Evolutionary conservation across 371 early-diverging fungal genomes (phyloP), one percentile per base, ranked within the genome.

Genomic region (Lichtheimia hyalospora): DNA sequence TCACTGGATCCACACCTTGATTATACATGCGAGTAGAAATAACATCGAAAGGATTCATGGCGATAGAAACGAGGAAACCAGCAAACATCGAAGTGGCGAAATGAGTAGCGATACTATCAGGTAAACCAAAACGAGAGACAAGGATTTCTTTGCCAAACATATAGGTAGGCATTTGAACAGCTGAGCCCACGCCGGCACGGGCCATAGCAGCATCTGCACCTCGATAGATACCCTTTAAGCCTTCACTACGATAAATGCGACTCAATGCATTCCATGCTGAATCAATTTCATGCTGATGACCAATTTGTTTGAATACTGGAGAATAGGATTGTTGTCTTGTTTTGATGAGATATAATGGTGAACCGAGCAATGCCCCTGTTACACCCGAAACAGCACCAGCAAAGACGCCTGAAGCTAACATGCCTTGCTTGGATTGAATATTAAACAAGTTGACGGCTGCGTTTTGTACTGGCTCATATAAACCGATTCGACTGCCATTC

Each of bases 41-140:
- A 4, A 97, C 96, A 73, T 97, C 98, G 64, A 96, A 96, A 16
- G 98, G 97, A 63, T 97, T 97, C 98, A 97, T 97, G 34, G 88
- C 92, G 23, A 86, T 68, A 63, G 94, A 94, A 21, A 96, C 92
- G 63, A 93, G 82, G 57, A 96, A 81, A 60, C 93, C 92, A 4
- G 93, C 89, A 53, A 90, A 75, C 85, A 96, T 84, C 64, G 89
- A 88, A 5, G 95, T 87, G 39, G 83, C 69, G 27, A 90, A 87
- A 58, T 96, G 95, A 21, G 91, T 84, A 4, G 70, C 53, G 13
- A 90, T 74, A 50, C 86, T 84, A 54, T 92, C 86, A 18, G 78
- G 74, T n/a, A 82, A 71, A 10, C 85, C 86, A 57, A 82, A 87
- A 41, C 82, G 78, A 21, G 69, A 67, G 46, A 91, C 73, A 39